Percentiles rank a stretch among this genome's conserved stretches.
Evolutionary conservation across 768 basidiomycete genomes (phyloP).

Genomic region (Rhizopogon vesiculosus): DNA sequence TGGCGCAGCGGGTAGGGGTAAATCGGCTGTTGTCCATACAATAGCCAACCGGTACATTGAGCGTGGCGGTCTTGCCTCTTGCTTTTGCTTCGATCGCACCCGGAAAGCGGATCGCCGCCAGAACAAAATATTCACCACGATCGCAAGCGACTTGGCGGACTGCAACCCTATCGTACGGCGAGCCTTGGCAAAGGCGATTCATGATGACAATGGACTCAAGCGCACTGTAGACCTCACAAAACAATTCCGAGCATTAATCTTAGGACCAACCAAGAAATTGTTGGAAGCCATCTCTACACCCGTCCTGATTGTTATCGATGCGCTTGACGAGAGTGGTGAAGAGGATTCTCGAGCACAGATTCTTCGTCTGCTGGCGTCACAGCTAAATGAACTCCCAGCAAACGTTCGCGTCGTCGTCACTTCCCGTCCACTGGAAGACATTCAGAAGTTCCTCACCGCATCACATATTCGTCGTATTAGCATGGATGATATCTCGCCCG

Average conservation of each 20-base stretch:
- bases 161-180: constrained; percentile 2
- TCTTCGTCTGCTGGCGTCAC: constrained; percentile 5
- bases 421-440: neutral
- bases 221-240: neutral
- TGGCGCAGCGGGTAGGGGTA: constrained; percentile 9
- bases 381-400: neutral
- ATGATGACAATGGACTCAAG: neutral
- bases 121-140: constrained; percentile 8
- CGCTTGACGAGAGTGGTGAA: constrained; percentile 7
- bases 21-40: constrained; percentile 12
- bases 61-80: constrained; percentile 10
- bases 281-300: constrained; percentile 10
- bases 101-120: neutral
- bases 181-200: neutral
- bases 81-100: constrained; percentile 11
- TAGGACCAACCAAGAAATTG: constrained; percentile 5
- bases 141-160: constrained; percentile 15
- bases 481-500: neutral
- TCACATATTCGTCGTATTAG: neutral
- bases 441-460: neutral
- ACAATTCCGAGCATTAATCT: constrained; percentile 13
- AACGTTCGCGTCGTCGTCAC: constrained; percentile 5
- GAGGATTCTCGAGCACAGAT: constrained; percentile 6
- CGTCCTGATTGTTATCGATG: constrained; percentile 21
- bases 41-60: constrained; percentile 4